These are phyloP conservation scores for Apiospora phragmitis DNA, from an alignment of 2,329 filamentous ascomycete genomes.

Conservation along the genomic window DNA sequence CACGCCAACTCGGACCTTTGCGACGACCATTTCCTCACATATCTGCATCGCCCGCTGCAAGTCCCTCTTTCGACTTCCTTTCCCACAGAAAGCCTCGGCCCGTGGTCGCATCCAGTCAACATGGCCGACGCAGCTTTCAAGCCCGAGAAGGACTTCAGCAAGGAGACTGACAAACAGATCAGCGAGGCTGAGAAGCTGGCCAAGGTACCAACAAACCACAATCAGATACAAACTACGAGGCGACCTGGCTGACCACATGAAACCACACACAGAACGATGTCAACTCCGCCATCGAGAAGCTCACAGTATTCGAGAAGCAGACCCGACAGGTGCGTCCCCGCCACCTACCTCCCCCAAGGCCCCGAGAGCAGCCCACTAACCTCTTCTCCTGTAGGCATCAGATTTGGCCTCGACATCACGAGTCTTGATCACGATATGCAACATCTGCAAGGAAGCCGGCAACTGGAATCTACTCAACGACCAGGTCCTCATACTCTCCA, in stretches of 20 bases:
- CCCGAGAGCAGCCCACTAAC: conserved; percentile 13
- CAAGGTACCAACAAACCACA: conserved; percentile 56
- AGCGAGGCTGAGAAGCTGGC: conserved; percentile 89
- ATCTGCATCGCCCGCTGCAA: background rate
- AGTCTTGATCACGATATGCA: conserved; percentile 84
- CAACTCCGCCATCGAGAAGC: conserved; percentile 88
- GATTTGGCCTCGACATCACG: conserved; percentile 95
- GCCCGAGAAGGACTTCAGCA: conserved; percentile 98
- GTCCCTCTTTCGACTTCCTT: background rate
- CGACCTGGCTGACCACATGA: conserved; percentile 28
- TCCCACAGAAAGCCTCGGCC: conserved; percentile 6
- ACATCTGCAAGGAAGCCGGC: conserved; percentile 86
- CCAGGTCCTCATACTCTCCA: conserved; percentile 91
- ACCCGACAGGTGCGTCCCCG: conserved; percentile 75
- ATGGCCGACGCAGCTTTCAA: conserved; percentile 87
- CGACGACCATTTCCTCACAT: background rate
- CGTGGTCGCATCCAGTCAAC: conserved; percentile 29
- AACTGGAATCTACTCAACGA: conserved; percentile 97
- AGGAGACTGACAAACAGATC: conserved; percentile 90
- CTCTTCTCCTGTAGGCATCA: conserved; percentile 65
- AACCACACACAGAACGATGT: conserved; percentile 64
- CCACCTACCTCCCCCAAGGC: conserved; percentile 13
- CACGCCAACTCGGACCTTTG: background rate
- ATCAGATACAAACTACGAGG: no score
- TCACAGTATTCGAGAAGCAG: conserved; percentile 90